These are phyloP conservation scores for Boletellus ananas DNA, from an alignment of 768 basidiomycete genomes.

Conservation along the genomic window DNA sequence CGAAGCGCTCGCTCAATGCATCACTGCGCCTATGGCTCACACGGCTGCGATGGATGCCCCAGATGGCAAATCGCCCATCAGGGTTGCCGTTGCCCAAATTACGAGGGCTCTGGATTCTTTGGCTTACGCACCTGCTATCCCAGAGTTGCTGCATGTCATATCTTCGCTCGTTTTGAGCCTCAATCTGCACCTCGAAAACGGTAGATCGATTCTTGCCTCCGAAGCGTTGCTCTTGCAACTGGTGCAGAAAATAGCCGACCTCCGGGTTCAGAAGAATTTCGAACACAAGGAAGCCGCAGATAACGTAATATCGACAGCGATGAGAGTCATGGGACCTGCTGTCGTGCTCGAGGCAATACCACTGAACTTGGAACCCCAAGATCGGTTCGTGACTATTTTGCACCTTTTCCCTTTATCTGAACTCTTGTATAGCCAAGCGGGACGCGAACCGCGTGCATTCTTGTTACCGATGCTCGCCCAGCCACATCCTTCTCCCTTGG, in stretches of 20 bases:
- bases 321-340: constrained; percentile 83
- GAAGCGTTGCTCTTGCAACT: constrained; percentile 68
- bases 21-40: constrained; percentile 59
- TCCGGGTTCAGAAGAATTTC: constrained; percentile 77
- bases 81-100: constrained; percentile 59
- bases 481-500: constrained; percentile 74
- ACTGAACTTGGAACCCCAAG: constrained; percentile 78
- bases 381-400: constrained; percentile 50
- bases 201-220: constrained; percentile 51
- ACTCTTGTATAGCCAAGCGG: constrained; percentile 50
- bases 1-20: constrained; percentile 61
- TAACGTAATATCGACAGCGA: constrained; percentile 68
- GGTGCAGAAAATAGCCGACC: constrained; percentile 65
- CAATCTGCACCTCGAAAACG: constrained; percentile 43
- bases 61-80: constrained; percentile 52
- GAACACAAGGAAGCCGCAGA: constrained; percentile 91
- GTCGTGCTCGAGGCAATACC: constrained; percentile 72
- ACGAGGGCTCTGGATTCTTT: constrained; percentile 70
- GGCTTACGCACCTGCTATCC: constrained; percentile 68
- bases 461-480: constrained; percentile 83
- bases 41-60: constrained; percentile 45
- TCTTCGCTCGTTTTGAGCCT: constrained; percentile 66
- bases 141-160: constrained; percentile 72
- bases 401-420: constrained; percentile 1
- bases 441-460: constrained; percentile 83